Evolutionary conservation across 2,329 filamentous ascomycete species (phyloP).

Genomic region (Alternaria arbusti): DNA sequence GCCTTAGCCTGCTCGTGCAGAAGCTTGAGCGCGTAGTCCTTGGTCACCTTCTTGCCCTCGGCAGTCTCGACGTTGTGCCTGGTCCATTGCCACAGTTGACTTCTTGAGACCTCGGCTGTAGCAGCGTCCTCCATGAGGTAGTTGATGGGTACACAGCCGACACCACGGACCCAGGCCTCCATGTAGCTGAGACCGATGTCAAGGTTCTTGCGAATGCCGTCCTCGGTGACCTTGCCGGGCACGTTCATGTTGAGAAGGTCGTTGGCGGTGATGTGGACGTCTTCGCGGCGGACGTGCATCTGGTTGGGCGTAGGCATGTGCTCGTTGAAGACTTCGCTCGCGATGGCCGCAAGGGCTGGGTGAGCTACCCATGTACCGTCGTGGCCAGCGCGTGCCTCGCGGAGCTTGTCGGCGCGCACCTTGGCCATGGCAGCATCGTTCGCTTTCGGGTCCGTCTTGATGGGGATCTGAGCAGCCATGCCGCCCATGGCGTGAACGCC

Average conservation of each 20-base stretch:
- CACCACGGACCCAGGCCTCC: constrained; percentile 95
- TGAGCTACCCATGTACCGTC: constrained; percentile 98
- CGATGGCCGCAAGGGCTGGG: constrained; percentile 86
- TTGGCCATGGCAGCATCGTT: constrained; percentile 95
- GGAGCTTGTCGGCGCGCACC: constrained; percentile 93
- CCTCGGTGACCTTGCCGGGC: constrained; percentile 88
- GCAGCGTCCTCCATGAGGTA: constrained; percentile 98
- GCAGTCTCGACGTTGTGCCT: constrained; percentile 75
- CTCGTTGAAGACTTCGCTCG: constrained; percentile 93
- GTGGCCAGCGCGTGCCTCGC: constrained; percentile 92
- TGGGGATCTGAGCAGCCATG: constrained; percentile 98
- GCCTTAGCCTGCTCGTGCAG: constrained; percentile 84
- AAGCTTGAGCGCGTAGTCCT: constrained; percentile 84
- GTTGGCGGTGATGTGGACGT: constrained; percentile 83
- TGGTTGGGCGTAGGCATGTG: constrained; percentile 99
- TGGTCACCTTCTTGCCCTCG: constrained; percentile 92
- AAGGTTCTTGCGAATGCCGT: constrained; percentile 95
- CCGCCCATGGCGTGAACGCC: constrained; percentile 99
- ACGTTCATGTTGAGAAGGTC: constrained; percentile 99
- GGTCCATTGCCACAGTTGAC: constrained; percentile 97
- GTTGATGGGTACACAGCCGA: constrained; percentile 97
- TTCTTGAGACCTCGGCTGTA: constrained; percentile 92
- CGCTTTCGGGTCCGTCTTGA: constrained; percentile 89
- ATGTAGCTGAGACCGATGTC: constrained; percentile 97
- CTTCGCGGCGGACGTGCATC: constrained; percentile 86